Percentiles rank a stretch among this genome's conserved stretches.
These are phyloP conservation scores for Monosporozyma solicola DNA, from an alignment of 805 yeast species.

Conservation along the genomic window DNA sequence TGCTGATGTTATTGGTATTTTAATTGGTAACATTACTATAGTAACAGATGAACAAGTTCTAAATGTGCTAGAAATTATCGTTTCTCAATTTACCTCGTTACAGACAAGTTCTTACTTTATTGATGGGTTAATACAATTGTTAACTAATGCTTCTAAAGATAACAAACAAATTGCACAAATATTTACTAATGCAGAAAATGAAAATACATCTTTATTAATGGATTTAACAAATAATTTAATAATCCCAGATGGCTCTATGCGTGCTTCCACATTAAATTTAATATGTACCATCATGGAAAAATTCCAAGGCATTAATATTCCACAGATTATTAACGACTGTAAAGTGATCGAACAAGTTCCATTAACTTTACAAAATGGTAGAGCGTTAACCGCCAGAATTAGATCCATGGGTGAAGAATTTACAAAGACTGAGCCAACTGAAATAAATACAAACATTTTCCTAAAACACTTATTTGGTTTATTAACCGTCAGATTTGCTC, in stretches of 20 bases:
- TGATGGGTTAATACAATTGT: conserved; percentile 26
- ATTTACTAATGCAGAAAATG: background rate
- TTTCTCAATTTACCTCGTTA: conserved; percentile 20
- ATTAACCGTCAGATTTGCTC: conserved; percentile 66
- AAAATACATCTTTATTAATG: background rate
- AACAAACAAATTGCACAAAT: background rate
- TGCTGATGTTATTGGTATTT: conserved; percentile 36
- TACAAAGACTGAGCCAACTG: conserved; percentile 24
- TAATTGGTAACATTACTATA: conserved; percentile 30
- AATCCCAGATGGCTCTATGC: conserved; percentile 41
- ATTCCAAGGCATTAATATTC: conserved; percentile 24
- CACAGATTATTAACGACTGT: conserved; percentile 41
- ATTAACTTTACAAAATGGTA: conserved; percentile 52
- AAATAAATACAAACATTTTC: conserved; percentile 11
- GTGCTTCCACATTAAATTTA: conserved; percentile 45
- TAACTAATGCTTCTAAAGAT: conserved; percentile 4
- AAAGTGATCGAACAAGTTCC: conserved; percentile 65
- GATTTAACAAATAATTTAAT: conserved; percentile 32
- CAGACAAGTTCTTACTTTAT: conserved; percentile 33
- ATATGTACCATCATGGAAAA: conserved; percentile 25
- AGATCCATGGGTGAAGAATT: conserved; percentile 47
- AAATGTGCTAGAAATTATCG: conserved; percentile 12
- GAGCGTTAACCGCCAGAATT: conserved; percentile 65
- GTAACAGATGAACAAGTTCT: conserved; percentile 14
- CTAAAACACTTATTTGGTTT: conserved; percentile 57